A percentile compares a stretch with the other conserved stretches of the same genome.
These are phyloP conservation scores for Glaciozyma martinii DNA, from an alignment of 768 basidiomycete genomes.

Conservation along the genomic window DNA sequence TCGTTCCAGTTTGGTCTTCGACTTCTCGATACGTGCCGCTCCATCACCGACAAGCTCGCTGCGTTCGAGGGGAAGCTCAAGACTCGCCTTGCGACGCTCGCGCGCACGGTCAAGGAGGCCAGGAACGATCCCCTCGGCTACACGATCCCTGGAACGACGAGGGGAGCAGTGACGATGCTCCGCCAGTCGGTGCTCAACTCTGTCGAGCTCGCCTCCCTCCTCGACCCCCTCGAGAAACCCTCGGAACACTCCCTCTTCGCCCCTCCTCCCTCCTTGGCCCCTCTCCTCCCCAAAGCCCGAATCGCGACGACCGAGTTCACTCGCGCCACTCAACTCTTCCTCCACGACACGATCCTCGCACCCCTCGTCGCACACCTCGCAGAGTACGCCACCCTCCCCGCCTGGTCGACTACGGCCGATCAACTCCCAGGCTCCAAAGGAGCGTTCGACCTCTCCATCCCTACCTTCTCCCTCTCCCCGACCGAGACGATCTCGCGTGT, in stretches of 20 bases:
- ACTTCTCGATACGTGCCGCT: constrained; percentile 68
- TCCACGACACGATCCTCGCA: constrained; percentile 74
- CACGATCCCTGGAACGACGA: constrained; percentile 51
- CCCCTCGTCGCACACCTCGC: constrained; percentile 67
- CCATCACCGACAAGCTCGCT: constrained; percentile 58
- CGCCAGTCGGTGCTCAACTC: constrained; percentile 79
- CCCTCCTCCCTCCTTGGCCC: constrained; percentile 7
- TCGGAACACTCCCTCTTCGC: background rate
- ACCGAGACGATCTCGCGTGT: constrained; percentile 79
- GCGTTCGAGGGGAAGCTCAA: constrained; percentile 64
- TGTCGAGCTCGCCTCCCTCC: constrained; percentile 56
- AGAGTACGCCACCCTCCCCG: constrained; percentile 56
- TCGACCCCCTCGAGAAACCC: constrained; percentile 42
- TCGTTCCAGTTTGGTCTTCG: constrained; percentile 74
- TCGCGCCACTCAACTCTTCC: constrained; percentile 58
- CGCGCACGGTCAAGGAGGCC: constrained; percentile 53
- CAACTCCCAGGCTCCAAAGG: constrained; percentile 50
- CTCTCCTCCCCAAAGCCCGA: constrained; percentile 28
- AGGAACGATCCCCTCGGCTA: constrained; percentile 51
- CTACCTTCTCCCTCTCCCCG: constrained; percentile 86
- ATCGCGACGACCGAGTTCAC: constrained; percentile 29
- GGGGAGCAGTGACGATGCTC: constrained; percentile 59
- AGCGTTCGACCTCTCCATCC: constrained; percentile 52
- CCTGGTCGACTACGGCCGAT: constrained; percentile 51
- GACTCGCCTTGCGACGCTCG: constrained; percentile 52